Conservation (phyloP, 345 rosid genomes). For the Eucalyptus sp. region DNA sequence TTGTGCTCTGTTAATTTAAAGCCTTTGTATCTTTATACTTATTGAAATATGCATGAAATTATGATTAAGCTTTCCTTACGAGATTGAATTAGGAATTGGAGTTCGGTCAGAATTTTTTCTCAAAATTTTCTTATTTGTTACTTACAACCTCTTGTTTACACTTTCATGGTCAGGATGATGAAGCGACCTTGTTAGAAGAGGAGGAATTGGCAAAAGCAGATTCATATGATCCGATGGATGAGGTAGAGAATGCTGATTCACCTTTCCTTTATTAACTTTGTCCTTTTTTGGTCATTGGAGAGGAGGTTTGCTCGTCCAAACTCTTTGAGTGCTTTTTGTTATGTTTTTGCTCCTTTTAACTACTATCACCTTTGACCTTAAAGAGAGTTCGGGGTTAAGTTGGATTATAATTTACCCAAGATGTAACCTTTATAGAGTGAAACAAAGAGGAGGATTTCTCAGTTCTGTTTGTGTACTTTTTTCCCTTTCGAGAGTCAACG, state of each 20-base stretch:
- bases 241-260: slow-evolving; percentile 30
- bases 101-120: background rate
- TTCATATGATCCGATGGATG: slow-evolving; percentile 46
- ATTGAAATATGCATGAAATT: background rate
- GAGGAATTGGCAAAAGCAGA: slow-evolving; percentile 82
- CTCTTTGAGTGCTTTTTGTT: background rate
- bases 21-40: background rate
- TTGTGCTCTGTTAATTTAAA: background rate
- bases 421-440: background rate
- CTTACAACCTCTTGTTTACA: background rate
- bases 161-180: slow-evolving; percentile 59
- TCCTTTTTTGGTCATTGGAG: background rate
- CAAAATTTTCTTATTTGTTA: background rate
- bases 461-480: background rate
- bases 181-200: slow-evolving; percentile 78
- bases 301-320: background rate
- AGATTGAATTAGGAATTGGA: background rate
- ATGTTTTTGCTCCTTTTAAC: background rate
- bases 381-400: background rate
- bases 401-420: background rate
- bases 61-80: background rate
- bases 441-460: background rate
- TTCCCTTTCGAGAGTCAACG: background rate
- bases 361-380: background rate
- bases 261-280: slow-evolving; percentile 2